phyloP scores from a whole-genome alignment of 305 asterid genomes.

The Fraxinus floribunda region DNA sequence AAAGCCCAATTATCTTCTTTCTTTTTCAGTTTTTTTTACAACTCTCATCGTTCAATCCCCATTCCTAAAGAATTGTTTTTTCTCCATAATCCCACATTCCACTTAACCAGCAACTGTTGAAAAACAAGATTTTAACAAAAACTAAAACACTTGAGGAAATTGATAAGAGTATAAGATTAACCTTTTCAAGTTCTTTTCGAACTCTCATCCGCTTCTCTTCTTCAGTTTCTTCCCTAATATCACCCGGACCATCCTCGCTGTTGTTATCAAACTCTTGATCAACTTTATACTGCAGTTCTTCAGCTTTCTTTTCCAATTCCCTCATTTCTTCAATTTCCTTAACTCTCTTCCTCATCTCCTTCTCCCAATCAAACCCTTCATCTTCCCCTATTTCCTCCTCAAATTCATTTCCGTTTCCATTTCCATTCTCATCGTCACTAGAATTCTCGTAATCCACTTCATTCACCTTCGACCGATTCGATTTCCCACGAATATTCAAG shows the following conservation, averaged over 20 bases:
- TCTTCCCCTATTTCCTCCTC: conserved; percentile 55
- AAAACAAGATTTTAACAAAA: not conserved
- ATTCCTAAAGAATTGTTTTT: not conserved
- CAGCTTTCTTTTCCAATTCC: conserved; percentile 90
- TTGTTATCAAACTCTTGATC: conserved; percentile 52
- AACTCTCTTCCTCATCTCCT: conserved; percentile 79
- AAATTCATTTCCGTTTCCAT: conserved; percentile 58
- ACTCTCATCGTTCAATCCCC: not conserved
- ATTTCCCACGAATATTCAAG: conserved; percentile 32
- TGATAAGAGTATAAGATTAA: not conserved
- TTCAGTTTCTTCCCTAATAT: conserved; percentile 48
- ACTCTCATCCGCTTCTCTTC: conserved; percentile 71
- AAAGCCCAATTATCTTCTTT: not conserved
- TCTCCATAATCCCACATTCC: not conserved
- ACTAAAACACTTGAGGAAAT: not conserved
- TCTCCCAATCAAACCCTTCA: conserved; percentile 68
- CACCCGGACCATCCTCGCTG: conserved; percentile 22
- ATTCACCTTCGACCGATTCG: conserved; percentile 51
- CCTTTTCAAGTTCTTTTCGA: conserved; percentile 68
- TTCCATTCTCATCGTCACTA: conserved; percentile 66
- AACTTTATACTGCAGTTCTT: conserved; percentile 69
- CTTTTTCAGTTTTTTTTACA: not conserved
- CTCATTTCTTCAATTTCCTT: conserved; percentile 79
- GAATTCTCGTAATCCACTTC: conserved; percentile 72
- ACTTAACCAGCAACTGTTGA: not conserved